Evolutionary conservation across 169 alveolate species (phyloP), one percentile per base, ranked within the genome.

Genomic region (Eimeria brunetti): DNA sequence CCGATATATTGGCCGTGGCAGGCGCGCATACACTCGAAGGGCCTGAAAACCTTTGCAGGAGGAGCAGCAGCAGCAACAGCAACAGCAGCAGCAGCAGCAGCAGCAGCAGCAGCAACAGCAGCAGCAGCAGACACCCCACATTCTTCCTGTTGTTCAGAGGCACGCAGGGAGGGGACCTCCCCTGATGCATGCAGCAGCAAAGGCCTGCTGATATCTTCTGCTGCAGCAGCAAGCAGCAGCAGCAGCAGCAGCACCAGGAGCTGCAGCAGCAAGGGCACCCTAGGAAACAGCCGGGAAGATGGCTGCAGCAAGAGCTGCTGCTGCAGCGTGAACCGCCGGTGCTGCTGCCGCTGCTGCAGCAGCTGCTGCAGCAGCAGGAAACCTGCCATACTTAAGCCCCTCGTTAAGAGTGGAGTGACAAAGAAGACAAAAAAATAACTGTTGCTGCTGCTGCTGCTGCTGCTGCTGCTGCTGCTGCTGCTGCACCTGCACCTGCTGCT

Each of bases 161-260:
- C 6, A 64, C 64, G 46, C 9, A 46, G 5, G 41, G 67, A 7
- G 44, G 88, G 16, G n/a, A 46, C 9, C 2, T 46, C 88, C 4
- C 53, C 88, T 14, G 53, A 24, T 8, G 88, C 38, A 78, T 78
- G 64, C 58, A 78, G 64, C 64, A 78, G 16, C 7, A 46, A 36
- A 20, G 88, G 88, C 46, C 88, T 36, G 22, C 24, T n/a, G 6
- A 24, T 27, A 24, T 75, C 60, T 75, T 56, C 88, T 18, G 88
- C 88, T 18, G 88, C 58, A 41, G 64, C 56, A n/a, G 20, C 24
- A 11, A 78, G 88, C 88, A 41, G 88, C 88, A 78, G 67, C 88
- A 78, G 88, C 88, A 78, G 88, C 88, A 78, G 88, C 88, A 78
- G 60, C 56, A 75, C 22, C 0, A 78, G 88, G 46, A 5, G 88